A percentile compares a stretch with the other conserved stretches of the same genome.
Conservation (phyloP, 306 rosid species). For the Styphnolobium japonicum region DNA sequence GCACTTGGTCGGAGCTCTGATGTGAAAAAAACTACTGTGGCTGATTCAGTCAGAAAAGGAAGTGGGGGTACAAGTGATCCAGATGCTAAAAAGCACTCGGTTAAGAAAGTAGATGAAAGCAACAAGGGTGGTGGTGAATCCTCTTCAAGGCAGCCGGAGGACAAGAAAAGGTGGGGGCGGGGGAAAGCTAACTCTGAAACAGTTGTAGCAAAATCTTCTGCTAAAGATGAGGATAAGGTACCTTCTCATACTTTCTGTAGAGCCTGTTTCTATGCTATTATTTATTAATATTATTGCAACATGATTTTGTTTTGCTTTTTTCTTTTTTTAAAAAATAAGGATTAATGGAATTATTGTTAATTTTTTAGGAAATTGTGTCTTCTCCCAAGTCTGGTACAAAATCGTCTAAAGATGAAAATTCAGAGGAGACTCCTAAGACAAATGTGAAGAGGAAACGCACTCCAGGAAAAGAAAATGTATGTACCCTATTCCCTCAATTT, state of each 20-base stretch:
- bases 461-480: conserved; percentile 59
- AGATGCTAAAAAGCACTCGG: conserved; percentile 57
- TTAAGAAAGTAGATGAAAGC: conserved; percentile 51
- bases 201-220: conserved; percentile 37
- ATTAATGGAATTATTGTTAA: conserved; percentile 14
- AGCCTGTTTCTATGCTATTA: conserved; percentile 5
- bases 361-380: conserved; percentile 46
- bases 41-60: conserved; percentile 46
- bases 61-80: conserved; percentile 46
- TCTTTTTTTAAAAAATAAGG: background rate
- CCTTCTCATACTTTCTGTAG: conserved; percentile 1
- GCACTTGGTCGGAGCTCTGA: conserved; percentile 35
- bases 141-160: conserved; percentile 47
- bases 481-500: background rate
- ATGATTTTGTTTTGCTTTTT: background rate
- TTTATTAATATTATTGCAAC: background rate
- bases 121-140: conserved; percentile 45
- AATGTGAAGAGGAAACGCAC: conserved; percentile 63
- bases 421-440: conserved; percentile 56
- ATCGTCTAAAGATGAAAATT: conserved; percentile 37
- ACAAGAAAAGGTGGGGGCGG: conserved; percentile 45
- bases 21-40: conserved; percentile 42
- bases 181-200: conserved; percentile 48
- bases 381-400: conserved; percentile 49
- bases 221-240: conserved; percentile 57